Percentiles rank a stretch among this genome's conserved stretches.
phyloP scores from a whole-genome alignment of 2,329 filamentous ascomycete genomes.

The Aureobasidium namibiae region DNA sequence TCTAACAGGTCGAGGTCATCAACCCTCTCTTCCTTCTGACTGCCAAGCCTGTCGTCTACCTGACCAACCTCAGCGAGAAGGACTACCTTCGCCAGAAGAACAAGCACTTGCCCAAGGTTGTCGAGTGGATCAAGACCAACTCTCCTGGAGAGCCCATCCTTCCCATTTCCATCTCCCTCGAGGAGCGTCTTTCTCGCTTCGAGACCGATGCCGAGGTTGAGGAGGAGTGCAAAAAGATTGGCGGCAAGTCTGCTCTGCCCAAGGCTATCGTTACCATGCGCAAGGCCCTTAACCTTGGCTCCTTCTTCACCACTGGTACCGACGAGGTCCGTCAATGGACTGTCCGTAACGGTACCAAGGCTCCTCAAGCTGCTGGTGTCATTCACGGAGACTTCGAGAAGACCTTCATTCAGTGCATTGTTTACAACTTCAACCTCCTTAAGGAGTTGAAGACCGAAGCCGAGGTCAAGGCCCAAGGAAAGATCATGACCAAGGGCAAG shows the following conservation, averaged over 20 bases:
- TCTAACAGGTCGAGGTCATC: conserved; percentile 82
- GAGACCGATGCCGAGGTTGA: conserved; percentile 66
- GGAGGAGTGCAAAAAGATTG: conserved; percentile 83
- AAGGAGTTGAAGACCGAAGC: conserved; percentile 85
- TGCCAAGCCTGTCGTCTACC: conserved; percentile 93
- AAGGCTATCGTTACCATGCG: conserved; percentile 93
- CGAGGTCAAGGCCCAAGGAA: conserved; percentile 85
- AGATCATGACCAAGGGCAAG: conserved; percentile 98
- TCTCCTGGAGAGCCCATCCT: conserved; percentile 83
- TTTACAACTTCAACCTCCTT: conserved; percentile 78
- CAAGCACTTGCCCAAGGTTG: conserved; percentile 91
- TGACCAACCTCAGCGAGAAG: conserved; percentile 94
- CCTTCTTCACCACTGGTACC: conserved; percentile 93
- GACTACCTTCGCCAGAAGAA: conserved; percentile 99
- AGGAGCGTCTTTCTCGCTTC: conserved; percentile 81
- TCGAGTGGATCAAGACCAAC: conserved; percentile 91
- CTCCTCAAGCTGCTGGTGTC: conserved; percentile 93
- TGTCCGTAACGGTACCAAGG: conserved; percentile 89
- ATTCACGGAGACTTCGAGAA: conserved; percentile 99
- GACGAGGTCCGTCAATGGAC: conserved; percentile 99
- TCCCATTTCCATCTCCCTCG: conserved; percentile 84
- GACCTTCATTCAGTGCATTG: conserved; percentile 94
- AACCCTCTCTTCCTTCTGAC: conserved; percentile 93
- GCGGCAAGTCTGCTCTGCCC: conserved; percentile 78
- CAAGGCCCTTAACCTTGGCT: conserved; percentile 78